phyloP scores from a whole-genome alignment of 176 grass and related monocot genomes.

The Sorghum bicolor region DNA sequence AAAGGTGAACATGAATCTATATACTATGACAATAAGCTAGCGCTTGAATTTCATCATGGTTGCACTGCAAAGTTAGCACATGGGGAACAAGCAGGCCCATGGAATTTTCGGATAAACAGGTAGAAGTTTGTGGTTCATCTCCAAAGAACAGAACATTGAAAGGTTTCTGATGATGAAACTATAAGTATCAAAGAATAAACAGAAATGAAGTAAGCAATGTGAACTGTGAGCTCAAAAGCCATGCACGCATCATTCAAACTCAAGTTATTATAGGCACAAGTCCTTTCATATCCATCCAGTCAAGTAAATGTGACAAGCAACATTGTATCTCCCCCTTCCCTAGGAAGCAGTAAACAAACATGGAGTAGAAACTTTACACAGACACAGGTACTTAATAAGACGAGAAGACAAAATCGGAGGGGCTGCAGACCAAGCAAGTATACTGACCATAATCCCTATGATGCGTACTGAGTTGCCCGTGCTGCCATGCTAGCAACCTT shows the following conservation, averaged over 20 bases:
- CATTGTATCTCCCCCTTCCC: neutral
- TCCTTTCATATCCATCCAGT: neutral
- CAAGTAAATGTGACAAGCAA: neutral
- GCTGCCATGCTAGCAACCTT: conserved; percentile 60
- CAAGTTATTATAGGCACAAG: conserved; percentile 10
- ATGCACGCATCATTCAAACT: neutral
- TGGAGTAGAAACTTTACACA: neutral
- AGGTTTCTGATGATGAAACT: neutral
- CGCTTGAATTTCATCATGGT: neutral
- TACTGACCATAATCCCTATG: conserved; percentile 38
- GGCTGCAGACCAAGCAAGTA: neutral
- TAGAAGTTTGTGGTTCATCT: neutral
- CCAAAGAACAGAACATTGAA: neutral
- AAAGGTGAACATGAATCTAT: neutral
- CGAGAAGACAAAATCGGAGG: neutral
- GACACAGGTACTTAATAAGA: neutral
- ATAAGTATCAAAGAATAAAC: neutral
- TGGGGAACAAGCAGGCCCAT: neutral
- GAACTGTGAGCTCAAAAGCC: neutral
- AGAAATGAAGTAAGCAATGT: neutral
- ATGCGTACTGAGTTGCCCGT: conserved; percentile 50
- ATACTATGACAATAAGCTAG: neutral
- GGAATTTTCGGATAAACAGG: neutral
- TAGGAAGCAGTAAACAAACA: neutral
- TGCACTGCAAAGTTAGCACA: neutral